Evolutionary conservation across 2,329 filamentous ascomycete genomes (phyloP).

Genomic region (Huntiella abstrusa): DNA sequence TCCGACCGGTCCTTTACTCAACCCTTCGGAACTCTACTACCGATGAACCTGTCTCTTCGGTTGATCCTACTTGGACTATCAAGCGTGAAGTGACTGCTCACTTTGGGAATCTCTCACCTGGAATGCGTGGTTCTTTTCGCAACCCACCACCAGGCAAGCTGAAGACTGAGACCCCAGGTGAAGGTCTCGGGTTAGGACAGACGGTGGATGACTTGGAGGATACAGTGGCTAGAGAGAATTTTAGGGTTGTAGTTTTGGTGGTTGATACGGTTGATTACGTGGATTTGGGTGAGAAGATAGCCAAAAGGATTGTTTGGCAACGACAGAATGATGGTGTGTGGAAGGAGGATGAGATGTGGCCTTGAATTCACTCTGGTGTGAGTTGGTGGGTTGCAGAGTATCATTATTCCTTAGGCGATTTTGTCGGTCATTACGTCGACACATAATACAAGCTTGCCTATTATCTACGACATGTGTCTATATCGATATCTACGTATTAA

Average conservation of each 20-base stretch:
- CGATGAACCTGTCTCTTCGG: neutral
- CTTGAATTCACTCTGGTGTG: neutral
- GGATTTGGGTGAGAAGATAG: slow-evolving; percentile 47
- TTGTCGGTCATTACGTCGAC: too few relatives aligned
- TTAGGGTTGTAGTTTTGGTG: slow-evolving; percentile 65
- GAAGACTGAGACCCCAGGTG: slow-evolving; percentile 22
- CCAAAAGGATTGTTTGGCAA: slow-evolving; percentile 48
- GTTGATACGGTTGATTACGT: slow-evolving; percentile 60
- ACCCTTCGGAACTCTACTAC: slow-evolving; percentile 20
- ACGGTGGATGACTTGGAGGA: slow-evolving; percentile 57
- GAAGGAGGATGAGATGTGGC: slow-evolving; percentile 6
- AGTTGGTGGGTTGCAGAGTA: too few relatives aligned
- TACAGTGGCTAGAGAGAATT: slow-evolving; percentile 50
- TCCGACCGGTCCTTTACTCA: neutral
- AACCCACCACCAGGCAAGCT: slow-evolving; percentile 50
- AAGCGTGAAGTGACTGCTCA: slow-evolving; percentile 60
- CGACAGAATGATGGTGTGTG: slow-evolving; percentile 23
- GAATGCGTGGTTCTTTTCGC: slow-evolving; percentile 60
- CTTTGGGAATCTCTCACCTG: slow-evolving; percentile 74
- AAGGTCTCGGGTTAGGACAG: slow-evolving; percentile 32
- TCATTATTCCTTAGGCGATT: too few relatives aligned
- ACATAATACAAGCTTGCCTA: too few relatives aligned
- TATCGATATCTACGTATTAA: too few relatives aligned
- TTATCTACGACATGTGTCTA: too few relatives aligned
- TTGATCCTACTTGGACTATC: slow-evolving; percentile 46